These are phyloP conservation scores for Scedosporium minutisporum DNA, from an alignment of 2,329 filamentous ascomycete species.

Conservation along the genomic window DNA sequence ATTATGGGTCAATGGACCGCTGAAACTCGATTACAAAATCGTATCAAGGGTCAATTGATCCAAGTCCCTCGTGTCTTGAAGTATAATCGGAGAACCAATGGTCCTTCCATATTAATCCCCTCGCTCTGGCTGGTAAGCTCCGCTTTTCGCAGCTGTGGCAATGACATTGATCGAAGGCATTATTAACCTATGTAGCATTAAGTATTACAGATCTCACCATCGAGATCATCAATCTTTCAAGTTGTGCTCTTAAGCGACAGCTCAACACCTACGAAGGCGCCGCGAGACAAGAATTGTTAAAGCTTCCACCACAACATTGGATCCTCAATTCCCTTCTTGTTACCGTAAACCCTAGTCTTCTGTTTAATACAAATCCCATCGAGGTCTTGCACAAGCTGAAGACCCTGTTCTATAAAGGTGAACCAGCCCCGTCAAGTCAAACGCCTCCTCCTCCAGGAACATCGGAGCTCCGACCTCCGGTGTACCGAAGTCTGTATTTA, in stretches of 20 bases:
- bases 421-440: background rate
- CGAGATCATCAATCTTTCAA: background rate
- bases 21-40: background rate
- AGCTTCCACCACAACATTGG: too few species aligned
- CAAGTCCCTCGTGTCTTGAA: background rate
- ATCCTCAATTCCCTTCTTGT: background rate
- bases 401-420: background rate
- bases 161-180: too few species aligned
- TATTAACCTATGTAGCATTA: too few species aligned
- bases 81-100: background rate
- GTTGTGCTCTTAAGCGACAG: too few species aligned
- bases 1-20: background rate
- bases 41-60: background rate
- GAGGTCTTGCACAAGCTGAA: background rate
- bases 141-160: too few species aligned
- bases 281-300: too few species aligned
- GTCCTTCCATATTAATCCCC: background rate
- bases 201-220: background rate
- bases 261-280: too few species aligned
- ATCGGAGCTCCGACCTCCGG: constrained; percentile 7
- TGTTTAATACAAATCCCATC: background rate
- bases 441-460: constrained; percentile 1
- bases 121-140: background rate
- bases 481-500: constrained; percentile 3
- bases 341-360: background rate